Percentiles rank a stretch among this genome's conserved stretches.
Conservation (phyloP, 768 basidiomycete genomes). For the Tephrocybe sp. region DNA sequence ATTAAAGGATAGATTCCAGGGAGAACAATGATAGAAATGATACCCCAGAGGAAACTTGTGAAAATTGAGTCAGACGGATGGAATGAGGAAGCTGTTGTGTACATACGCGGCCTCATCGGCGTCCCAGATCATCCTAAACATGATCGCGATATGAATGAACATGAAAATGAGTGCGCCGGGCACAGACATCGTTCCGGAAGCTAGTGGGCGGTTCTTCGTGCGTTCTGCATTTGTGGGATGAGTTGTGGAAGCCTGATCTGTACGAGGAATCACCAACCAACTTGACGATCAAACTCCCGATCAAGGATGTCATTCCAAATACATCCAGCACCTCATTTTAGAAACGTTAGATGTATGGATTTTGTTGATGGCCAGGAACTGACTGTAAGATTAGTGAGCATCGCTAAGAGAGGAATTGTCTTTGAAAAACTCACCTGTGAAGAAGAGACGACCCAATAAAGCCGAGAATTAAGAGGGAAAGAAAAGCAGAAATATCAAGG, state of each 20-base stretch:
- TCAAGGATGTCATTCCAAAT: too few species aligned
- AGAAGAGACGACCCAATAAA: constrained; percentile 18
- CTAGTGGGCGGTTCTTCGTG: constrained; percentile 31
- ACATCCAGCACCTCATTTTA: too few species aligned
- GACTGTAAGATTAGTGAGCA: constrained; percentile 13
- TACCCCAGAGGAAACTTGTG: constrained; percentile 12
- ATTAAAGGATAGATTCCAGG: constrained; percentile 35
- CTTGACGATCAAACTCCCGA: too few species aligned
- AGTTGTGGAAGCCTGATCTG: not conserved
- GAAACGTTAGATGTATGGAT: too few species aligned
- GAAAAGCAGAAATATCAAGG: constrained; percentile 11
- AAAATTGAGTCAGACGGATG: not conserved
- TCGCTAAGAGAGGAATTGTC: too few species aligned
- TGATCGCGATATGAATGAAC: constrained; percentile 16
- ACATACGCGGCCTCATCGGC: constrained; percentile 18
- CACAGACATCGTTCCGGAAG: constrained; percentile 29
- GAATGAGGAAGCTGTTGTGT: not conserved
- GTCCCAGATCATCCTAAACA: constrained; percentile 18
- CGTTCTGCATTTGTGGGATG: constrained; percentile 23
- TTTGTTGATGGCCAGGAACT: too few species aligned
- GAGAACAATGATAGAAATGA: constrained; percentile 17
- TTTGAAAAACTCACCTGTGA: constrained; percentile 17
- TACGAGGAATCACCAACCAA: too few species aligned
- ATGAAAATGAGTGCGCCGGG: constrained; percentile 28
- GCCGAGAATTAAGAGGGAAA: constrained; percentile 8